Percentiles rank a stretch among this genome's conserved stretches.
These are phyloP conservation scores for Pichia sp. DNA, from an alignment of 1,139 yeast species.

Conservation along the genomic window DNA sequence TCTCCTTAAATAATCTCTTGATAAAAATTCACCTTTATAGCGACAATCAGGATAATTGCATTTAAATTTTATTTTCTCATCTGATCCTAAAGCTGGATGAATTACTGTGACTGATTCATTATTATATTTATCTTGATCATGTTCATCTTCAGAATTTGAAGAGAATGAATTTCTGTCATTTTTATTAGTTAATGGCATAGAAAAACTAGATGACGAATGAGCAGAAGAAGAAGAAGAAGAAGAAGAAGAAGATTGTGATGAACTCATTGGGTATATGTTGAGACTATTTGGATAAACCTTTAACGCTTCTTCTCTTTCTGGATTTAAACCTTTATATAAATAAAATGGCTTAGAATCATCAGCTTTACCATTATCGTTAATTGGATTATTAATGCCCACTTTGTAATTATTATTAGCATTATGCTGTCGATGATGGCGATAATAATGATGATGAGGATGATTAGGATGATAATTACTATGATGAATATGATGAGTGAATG, in stretches of 20 bases:
- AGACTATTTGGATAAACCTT: slow-evolving; percentile 9
- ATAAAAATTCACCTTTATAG: slow-evolving; percentile 28
- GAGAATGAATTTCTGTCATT: background rate
- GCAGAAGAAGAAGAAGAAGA: too few relatives aligned
- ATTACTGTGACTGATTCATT: slow-evolving; percentile 7
- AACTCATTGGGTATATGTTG: too few relatives aligned
- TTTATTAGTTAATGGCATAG: background rate
- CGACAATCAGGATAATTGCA: slow-evolving; percentile 24
- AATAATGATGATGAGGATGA: too few relatives aligned
- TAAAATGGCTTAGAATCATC: slow-evolving; percentile 19
- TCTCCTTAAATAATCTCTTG: slow-evolving; percentile 27
- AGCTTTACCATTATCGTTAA: background rate
- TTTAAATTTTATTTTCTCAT: slow-evolving; percentile 8
- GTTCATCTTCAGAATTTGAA: slow-evolving; percentile 2
- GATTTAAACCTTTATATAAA: slow-evolving; percentile 19
- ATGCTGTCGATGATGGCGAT: too few relatives aligned
- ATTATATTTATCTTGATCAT: slow-evolving; percentile 2
- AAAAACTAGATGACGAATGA: too few relatives aligned
- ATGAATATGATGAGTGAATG: too few relatives aligned
- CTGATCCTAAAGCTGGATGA: slow-evolving; percentile 1
- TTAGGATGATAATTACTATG: too few relatives aligned
- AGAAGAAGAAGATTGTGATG: too few relatives aligned
- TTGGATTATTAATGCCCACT: background rate
- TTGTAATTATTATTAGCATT: background rate
- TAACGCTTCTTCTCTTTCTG: slow-evolving; percentile 9